phyloP scores from a whole-genome alignment of 1,284 basidiomycete genomes.

The Rhizopogon parksii region DNA sequence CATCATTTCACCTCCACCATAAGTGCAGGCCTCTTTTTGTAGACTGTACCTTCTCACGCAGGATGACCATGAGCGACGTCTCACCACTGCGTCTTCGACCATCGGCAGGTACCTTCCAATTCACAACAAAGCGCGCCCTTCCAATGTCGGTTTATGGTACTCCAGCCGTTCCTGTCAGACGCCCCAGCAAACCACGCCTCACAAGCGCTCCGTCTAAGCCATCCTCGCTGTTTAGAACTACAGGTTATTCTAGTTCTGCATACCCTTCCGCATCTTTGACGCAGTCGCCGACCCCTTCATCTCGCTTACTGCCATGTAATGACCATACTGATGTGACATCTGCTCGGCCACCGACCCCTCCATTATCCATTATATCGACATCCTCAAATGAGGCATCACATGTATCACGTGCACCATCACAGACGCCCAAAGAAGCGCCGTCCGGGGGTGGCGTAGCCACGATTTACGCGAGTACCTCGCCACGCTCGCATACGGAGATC shows the following conservation, averaged over 20 bases:
- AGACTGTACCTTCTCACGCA: constrained; percentile 27
- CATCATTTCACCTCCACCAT: constrained; percentile 28
- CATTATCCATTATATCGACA: constrained; percentile 23
- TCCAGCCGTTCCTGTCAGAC: constrained; percentile 24
- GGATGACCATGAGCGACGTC: constrained; percentile 31
- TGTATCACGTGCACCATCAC: neutral
- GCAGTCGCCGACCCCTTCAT: constrained; percentile 14
- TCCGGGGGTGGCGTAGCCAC: constrained; percentile 20
- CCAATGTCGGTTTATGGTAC: constrained; percentile 26
- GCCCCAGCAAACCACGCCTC: constrained; percentile 20
- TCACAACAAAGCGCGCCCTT: constrained; percentile 23
- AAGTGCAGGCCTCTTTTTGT: constrained; percentile 21
- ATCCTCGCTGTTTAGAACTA: constrained; percentile 12
- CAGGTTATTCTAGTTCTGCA: constrained; percentile 2
- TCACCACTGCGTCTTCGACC: constrained; percentile 31
- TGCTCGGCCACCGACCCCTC: constrained; percentile 23
- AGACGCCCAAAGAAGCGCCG: neutral
- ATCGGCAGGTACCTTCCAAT: constrained; percentile 17
- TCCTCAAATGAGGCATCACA: constrained; percentile 14
- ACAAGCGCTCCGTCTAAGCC: constrained; percentile 14
- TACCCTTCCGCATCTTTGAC: neutral
- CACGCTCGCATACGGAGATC: constrained; percentile 26
- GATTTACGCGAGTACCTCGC: constrained; percentile 25
- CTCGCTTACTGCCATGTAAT: constrained; percentile 18
- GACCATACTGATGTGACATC: constrained; percentile 20